phyloP scores from a whole-genome alignment of 768 basidiomycete genomes.

The Lactarius sanguifluus region DNA sequence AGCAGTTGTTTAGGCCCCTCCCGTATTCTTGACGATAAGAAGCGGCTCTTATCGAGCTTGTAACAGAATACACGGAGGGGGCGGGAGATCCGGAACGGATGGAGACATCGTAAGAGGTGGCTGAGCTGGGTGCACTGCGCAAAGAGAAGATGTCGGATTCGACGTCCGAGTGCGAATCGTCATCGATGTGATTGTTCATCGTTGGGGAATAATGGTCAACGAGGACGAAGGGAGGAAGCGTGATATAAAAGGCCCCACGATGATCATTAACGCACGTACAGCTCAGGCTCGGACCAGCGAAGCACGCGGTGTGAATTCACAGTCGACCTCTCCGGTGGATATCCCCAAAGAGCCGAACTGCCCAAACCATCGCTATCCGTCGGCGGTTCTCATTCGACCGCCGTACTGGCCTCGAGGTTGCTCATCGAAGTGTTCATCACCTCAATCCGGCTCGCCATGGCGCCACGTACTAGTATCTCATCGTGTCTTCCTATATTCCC shows the following conservation, averaged over 20 bases:
- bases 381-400: slow-evolving; percentile 22
- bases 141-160: slow-evolving; percentile 49
- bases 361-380: neutral
- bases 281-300: slow-evolving; percentile 12
- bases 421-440: neutral
- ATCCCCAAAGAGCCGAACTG: slow-evolving; percentile 12
- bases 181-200: slow-evolving; percentile 35
- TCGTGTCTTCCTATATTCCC: neutral
- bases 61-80: slow-evolving; percentile 69
- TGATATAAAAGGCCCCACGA: slow-evolving; percentile 21
- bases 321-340: slow-evolving; percentile 17
- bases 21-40: slow-evolving; percentile 68
- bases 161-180: slow-evolving; percentile 40
- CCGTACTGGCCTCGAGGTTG: slow-evolving; percentile 22
- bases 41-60: slow-evolving; percentile 58
- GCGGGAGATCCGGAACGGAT: slow-evolving; percentile 65
- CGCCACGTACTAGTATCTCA: slow-evolving; percentile 17
- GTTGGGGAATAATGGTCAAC: slow-evolving; percentile 22
- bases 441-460: slow-evolving; percentile 7
- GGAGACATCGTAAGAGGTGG: slow-evolving; percentile 58
- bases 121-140: slow-evolving; percentile 46
- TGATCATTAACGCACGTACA: slow-evolving; percentile 16
- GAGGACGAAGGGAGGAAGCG: slow-evolving; percentile 6
- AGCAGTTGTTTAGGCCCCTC: slow-evolving; percentile 70
- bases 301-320: too few species aligned